Evolutionary conservation across 2,329 filamentous ascomycete genomes (phyloP), one percentile per base, ranked within the genome.

Genomic region (Colletotrichum destructivum): DNA sequence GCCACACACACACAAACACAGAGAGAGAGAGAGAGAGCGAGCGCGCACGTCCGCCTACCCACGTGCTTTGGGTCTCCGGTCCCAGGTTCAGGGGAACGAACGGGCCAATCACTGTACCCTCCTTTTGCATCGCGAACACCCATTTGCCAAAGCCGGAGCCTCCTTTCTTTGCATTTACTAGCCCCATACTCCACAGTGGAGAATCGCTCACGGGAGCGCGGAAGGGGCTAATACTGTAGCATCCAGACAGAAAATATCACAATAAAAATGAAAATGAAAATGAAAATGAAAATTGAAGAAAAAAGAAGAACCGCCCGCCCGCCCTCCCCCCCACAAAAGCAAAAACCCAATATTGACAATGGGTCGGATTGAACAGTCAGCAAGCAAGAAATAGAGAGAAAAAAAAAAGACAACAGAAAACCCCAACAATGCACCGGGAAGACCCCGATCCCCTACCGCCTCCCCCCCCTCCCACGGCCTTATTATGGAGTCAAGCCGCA

Each of bases 401-500:
- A 56, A 21, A 38, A 40, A 56, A 38, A 40, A 13, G 18, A n/a
- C 52, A 26, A 26, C 23, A 26, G 23, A 26, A 26, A 55, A 7
- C n/a, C 18, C 59, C 44, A 61, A 40, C 18, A 26, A 16, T 26
- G 9, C 46, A 18, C 59, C 44, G 46, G 59, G 44, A 51, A 62
- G 8, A 38, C 7, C 59, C 31, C 31, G 18, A 12, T 21, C 31
- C 23, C 23, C 23, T 26, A 23, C 18, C 23, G 13, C 42, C 51
- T 13, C n/a, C n/a, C 26, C 51, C 21, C 21, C n/a, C 51, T n/a
- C 8, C 26, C 35, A 49, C 59, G 59, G 59, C 59, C 59, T 42
- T 62, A 62, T 62, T 62, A 51, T 51, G 59, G 59, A 62, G 59
- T 47, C n/a, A 46, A 26, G 7, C 46, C 35, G 21, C 26, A 26